Base-by-base conservation (phyloP, 2,329 filamentous ascomycete genomes). In the Hymenoscyphus scutula region DNA sequence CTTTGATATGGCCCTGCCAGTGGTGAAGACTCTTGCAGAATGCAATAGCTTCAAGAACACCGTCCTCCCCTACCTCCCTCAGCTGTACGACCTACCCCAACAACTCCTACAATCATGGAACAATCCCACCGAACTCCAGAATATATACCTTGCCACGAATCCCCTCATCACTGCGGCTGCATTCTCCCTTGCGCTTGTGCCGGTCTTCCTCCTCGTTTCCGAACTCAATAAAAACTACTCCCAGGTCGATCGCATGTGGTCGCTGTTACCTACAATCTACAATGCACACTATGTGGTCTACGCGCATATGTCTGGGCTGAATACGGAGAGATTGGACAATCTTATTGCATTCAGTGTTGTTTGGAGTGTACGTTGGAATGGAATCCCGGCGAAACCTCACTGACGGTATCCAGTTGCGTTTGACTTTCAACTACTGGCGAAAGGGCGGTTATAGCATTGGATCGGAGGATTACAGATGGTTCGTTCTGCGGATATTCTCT, bases 351-450 rank as follows among this genome's bases (percentile, higher is more conserved):
- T 91, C 70, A 89, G 87, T 58, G 76, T 83, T 1, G 70, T 93
- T 8, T 99, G 95, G 95, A 91, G 89, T 76, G 90, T 92, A 79
- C 76, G 89, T 73, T 15, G 10, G 17, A 23, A 2, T 32, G 25
- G 23, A 3, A 32, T 17, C 11, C 30, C 54, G 25, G 17, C 2
- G 45, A 48, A 19, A 29, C 67, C 29, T 51, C 30, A 32, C 55
- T 17, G 56, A 23, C 68, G 92, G 90, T 3, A 74, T 79, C 19
- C 68, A 93, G 90, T 74, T 79, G 62, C 89, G 95, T 11, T 80
- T 99, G 76, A 98, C 94, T 2, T 98, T 85, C 81, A 99, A 99
- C 78, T 99, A 97, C 79, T 97, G 90, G 88, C 89, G 95, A 63
- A 96, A 91, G 76, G 95, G 95, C 45, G 95, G 95, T 27, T 99